phyloP scores from a whole-genome alignment of 2,329 filamentous ascomycete genomes.

The Exserohilum turcica region DNA sequence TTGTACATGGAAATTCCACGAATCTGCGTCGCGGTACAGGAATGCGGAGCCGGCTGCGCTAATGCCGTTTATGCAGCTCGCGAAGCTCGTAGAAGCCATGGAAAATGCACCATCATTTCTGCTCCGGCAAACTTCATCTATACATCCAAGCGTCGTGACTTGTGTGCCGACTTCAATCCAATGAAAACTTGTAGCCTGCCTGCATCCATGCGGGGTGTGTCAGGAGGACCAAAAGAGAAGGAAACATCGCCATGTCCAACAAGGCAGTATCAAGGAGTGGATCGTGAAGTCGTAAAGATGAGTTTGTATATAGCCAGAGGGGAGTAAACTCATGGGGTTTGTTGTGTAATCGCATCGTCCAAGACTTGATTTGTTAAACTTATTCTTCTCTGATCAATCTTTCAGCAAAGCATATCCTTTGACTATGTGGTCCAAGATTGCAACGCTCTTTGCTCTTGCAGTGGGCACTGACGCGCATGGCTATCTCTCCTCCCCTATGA shows the following conservation, averaged over 20 bases:
- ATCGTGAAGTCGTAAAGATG: neutral
- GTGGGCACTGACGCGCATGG: constrained; percentile 35
- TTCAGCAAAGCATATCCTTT: neutral
- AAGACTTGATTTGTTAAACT: neutral
- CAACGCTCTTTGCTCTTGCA: constrained; percentile 27
- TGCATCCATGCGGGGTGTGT: neutral
- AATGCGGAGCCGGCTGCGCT: constrained; percentile 3
- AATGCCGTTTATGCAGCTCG: constrained; percentile 3
- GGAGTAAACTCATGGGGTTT: neutral
- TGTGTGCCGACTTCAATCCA: constrained; percentile 10
- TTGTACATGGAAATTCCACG: constrained; percentile 5
- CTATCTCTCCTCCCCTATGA: constrained; percentile 42
- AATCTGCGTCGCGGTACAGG: constrained; percentile 5
- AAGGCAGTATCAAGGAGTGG: neutral
- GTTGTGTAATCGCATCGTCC: neutral
- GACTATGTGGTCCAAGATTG: constrained; percentile 26
- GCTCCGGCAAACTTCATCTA: neutral
- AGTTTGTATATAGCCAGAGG: constrained; percentile 4
- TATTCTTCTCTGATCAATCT: neutral
- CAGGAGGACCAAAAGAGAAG: neutral
- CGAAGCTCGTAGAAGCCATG: neutral
- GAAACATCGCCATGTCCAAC: neutral
- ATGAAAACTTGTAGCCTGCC: neutral
- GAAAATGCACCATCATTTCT: neutral
- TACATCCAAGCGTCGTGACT: neutral